A percentile compares a stretch with the other conserved stretches of the same genome.
These are phyloP conservation scores for Podila epicladia DNA, from an alignment of 192 early-diverging fungal genomes.

Conservation along the genomic window DNA sequence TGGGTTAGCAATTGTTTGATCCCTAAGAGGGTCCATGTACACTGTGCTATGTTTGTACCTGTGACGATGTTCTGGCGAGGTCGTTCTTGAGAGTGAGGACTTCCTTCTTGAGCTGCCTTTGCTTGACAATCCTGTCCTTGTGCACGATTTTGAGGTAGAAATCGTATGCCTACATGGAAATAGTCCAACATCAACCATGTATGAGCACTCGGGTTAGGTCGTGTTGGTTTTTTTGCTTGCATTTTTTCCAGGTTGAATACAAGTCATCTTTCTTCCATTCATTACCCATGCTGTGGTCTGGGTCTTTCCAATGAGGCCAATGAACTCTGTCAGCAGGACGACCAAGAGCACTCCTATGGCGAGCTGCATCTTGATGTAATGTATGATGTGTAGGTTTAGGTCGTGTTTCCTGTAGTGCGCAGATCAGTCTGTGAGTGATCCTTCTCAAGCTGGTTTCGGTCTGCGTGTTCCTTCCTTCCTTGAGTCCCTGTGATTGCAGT, in stretches of 20 bases:
- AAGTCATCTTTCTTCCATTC: neutral
- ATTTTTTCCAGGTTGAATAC: neutral
- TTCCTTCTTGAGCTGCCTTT: conserved; percentile 67
- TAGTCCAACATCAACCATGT: neutral
- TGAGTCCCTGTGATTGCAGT: too few relatives aligned
- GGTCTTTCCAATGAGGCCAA: conserved; percentile 63
- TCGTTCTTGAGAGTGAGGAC: conserved; percentile 71
- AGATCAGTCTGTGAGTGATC: too few relatives aligned
- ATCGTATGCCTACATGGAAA: conserved; percentile 55
- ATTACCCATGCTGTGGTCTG: conserved; percentile 60
- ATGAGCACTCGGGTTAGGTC: neutral
- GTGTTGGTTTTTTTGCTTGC: neutral
- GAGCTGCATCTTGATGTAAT: conserved; percentile 52
- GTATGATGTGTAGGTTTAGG: too few relatives aligned
- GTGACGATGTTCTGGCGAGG: conserved; percentile 74
- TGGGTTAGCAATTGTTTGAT: neutral
- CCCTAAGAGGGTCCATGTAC: neutral
- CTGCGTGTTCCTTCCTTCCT: too few relatives aligned
- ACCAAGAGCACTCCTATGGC: conserved; percentile 66
- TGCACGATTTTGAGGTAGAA: conserved; percentile 62
- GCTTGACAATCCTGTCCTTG: conserved; percentile 64
- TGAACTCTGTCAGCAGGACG: conserved; percentile 68
- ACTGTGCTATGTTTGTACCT: conserved; percentile 44
- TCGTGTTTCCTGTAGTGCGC: too few relatives aligned
- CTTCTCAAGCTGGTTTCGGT: too few relatives aligned